These are phyloP conservation scores for Calycina herbarum DNA, from an alignment of 2,329 filamentous ascomycete species.

Conservation along the genomic window DNA sequence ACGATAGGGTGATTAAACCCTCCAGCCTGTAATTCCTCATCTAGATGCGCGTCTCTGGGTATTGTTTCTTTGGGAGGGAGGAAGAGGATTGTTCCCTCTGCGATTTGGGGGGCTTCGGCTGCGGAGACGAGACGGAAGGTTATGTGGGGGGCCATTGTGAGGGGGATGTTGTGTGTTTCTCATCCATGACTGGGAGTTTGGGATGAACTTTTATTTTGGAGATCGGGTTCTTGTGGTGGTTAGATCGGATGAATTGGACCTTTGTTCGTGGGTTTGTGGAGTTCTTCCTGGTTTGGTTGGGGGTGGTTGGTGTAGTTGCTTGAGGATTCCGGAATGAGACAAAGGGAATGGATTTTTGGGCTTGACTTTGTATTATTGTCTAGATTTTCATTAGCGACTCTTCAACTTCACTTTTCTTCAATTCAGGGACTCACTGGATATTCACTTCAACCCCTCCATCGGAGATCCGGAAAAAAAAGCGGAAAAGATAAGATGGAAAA, in stretches of 20 bases:
- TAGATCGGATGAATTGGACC: not conserved
- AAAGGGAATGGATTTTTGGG: not conserved
- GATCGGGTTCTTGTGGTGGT: not conserved
- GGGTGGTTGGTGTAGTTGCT: not conserved
- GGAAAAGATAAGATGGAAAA: too few relatives aligned
- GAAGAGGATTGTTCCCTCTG: constrained; percentile 25
- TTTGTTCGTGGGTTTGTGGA: not conserved
- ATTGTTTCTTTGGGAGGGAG: constrained; percentile 19
- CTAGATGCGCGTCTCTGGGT: constrained; percentile 5
- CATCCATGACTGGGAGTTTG: not conserved
- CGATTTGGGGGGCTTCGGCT: constrained; percentile 12
- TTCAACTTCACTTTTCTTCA: too few relatives aligned
- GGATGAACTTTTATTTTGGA: not conserved
- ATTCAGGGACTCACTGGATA: too few relatives aligned
- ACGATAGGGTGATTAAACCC: constrained; percentile 25
- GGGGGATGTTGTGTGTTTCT: not conserved
- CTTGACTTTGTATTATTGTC: not conserved
- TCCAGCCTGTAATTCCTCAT: constrained; percentile 12
- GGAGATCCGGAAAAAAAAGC: too few relatives aligned
- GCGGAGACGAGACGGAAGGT: constrained; percentile 10
- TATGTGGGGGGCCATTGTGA: not conserved
- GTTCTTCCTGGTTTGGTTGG: not conserved
- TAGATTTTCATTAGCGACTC: not conserved
- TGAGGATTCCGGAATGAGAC: not conserved
- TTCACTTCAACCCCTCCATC: not conserved